A percentile compares a stretch with the other conserved stretches of the same genome.
These are phyloP conservation scores for Neurospora sp. DNA, from an alignment of 495 filamentous ascomycete species.

Conservation along the genomic window DNA sequence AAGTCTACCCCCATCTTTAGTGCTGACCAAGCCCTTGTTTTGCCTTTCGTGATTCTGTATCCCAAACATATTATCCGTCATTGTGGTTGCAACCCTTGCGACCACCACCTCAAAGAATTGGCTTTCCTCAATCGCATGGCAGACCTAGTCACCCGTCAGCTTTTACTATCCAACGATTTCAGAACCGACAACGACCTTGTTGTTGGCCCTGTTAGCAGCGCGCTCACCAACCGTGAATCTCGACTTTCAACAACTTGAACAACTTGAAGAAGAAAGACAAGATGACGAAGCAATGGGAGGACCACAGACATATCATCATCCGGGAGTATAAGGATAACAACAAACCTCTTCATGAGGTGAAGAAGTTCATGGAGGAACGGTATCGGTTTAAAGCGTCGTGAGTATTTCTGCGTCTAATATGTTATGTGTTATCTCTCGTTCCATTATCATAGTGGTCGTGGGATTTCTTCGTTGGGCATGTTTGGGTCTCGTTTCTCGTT, in stretches of 20 bases:
- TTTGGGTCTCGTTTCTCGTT: background rate
- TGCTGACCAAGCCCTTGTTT: too few relatives aligned
- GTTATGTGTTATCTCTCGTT: background rate
- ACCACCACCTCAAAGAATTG: background rate
- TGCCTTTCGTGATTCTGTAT: background rate
- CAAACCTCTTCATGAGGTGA: conserved; percentile 30
- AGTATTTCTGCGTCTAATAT: conserved; percentile 4
- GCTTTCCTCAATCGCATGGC: background rate
- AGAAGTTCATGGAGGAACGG: conserved; percentile 28
- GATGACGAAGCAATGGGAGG: conserved; percentile 37
- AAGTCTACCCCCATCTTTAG: background rate
- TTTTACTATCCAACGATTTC: background rate
- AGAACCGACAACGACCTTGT: background rate
- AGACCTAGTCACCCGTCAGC: background rate
- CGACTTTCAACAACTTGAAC: background rate
- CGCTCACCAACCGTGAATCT: background rate
- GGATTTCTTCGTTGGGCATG: background rate
- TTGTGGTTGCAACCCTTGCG: background rate
- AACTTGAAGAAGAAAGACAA: background rate
- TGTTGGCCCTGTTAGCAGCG: background rate
- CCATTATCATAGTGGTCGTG: background rate
- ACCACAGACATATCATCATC: conserved; percentile 26
- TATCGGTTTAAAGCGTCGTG: conserved; percentile 38
- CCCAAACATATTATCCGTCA: background rate
- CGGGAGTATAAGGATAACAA: conserved; percentile 30